Evolutionary conservation across 2,329 filamentous ascomycete genomes (phyloP).

Genomic region (Pestalotiopsis sp.): DNA sequence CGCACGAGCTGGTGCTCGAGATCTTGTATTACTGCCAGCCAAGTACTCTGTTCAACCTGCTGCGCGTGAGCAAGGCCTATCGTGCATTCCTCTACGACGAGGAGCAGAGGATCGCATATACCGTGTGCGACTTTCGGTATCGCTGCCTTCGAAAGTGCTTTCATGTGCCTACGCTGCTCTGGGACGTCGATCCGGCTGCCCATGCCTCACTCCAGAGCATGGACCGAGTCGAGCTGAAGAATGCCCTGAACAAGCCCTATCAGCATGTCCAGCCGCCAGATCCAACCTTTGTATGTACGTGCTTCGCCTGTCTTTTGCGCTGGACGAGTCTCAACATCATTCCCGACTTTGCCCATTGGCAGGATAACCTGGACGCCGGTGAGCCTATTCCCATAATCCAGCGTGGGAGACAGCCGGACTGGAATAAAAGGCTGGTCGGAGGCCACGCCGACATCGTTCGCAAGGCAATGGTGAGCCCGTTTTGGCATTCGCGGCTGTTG

Average conservation of each 20-base stretch:
- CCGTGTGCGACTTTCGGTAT: slow-evolving; percentile 51
- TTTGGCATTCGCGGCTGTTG: slow-evolving; percentile 54
- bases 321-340: slow-evolving; percentile 59
- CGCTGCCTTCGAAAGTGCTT: slow-evolving; percentile 53
- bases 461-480: slow-evolving; percentile 45
- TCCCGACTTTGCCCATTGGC: slow-evolving; percentile 61
- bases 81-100: slow-evolving; percentile 46
- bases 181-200: slow-evolving; percentile 28
- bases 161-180: slow-evolving; percentile 48
- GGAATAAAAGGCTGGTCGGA: slow-evolving; percentile 50
- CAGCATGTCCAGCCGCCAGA: slow-evolving; percentile 54
- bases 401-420: slow-evolving; percentile 47
- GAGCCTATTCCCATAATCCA: slow-evolving; percentile 55
- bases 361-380: slow-evolving; percentile 49
- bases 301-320: slow-evolving; percentile 55
- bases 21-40: slow-evolving; percentile 50
- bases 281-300: slow-evolving; percentile 53
- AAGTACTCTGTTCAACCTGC: slow-evolving; percentile 51
- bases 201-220: slow-evolving; percentile 19
- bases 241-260: slow-evolving; percentile 50
- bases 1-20: slow-evolving; percentile 53
- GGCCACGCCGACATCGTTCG: slow-evolving; percentile 45
- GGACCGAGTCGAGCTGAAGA: slow-evolving; percentile 7
- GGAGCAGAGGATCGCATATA: slow-evolving; percentile 42
- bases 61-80: slow-evolving; percentile 43